Evolutionary conservation across 2,329 filamentous ascomycete species (phyloP), one percentile per base, ranked within the genome.

Genomic region (Pseudovirgaria hyperparasitica): DNA sequence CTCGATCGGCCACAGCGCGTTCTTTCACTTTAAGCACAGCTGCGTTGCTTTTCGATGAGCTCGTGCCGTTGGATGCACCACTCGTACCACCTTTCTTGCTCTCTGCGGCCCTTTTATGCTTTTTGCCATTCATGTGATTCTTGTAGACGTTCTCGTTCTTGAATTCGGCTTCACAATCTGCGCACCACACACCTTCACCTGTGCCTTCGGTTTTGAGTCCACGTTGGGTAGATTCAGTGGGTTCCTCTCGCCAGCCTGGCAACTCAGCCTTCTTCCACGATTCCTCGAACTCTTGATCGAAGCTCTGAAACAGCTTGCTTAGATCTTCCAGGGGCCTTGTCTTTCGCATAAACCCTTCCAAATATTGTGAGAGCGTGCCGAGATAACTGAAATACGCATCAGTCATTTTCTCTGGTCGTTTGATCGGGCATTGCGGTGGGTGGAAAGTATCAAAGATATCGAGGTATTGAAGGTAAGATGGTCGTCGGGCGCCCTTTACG

Each of bases 61-160:
- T 31, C 13, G 39, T 36, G 1, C 33, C 38, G 40, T 34, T 19
- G n/a, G 38, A 27, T 15, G 35, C 24, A 10, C 28, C 34, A 14
- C 36, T 34, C 8, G 25, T 27, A 17, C 19, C 26, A 15, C 28
- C 22, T 18, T 46, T 14, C 24, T 76, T 67, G 28, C 70, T 66
- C 48, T 84, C 74, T 1, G 79, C 82, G 1, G 81, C 82, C 43
- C 84, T 82, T 51, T 87, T 72, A 52, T 98, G 90, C 51, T 96
- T 98, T 58, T 92, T 87, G 22, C 87, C 87, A 0, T 63, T 78
- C 34, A 98, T 58, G 52, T 98, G 90, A 19, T 72, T 76, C 43
- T 85, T 86, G 63, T 92, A 93, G 25, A 94, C 84, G 35, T 93
- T 93, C 39, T 90, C 75, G 45, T 94, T 96, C 45, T 82, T 85